Evolutionary conservation across 1,284 basidiomycete genomes (phyloP).

Genomic region (Xerocomus cyaneibrunnescens): DNA sequence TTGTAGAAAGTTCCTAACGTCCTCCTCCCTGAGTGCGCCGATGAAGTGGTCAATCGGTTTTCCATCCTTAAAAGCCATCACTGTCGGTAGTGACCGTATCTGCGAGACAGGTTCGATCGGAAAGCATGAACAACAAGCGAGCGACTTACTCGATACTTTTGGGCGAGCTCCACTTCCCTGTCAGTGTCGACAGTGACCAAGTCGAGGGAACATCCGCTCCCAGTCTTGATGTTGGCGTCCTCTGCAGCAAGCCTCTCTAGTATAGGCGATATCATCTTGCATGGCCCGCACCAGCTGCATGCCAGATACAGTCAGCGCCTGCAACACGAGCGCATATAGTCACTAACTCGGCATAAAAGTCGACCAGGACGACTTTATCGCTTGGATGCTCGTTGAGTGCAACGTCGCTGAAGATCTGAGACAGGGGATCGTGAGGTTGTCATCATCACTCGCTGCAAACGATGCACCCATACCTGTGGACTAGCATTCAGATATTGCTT

Average conservation of each 20-base stretch:
- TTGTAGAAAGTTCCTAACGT: conserved; percentile 51
- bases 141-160: conserved; percentile 47
- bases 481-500: conserved; percentile 38
- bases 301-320: conserved; percentile 6
- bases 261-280: conserved; percentile 65
- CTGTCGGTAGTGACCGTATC: conserved; percentile 69
- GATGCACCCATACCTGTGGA: conserved; percentile 30
- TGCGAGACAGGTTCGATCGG: conserved; percentile 28
- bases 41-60: conserved; percentile 54
- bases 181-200: conserved; percentile 70
- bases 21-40: conserved; percentile 54
- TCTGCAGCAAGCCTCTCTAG: conserved; percentile 51
- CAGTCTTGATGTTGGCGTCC: conserved; percentile 44
- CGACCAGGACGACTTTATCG: conserved; percentile 62
- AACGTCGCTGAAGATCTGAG: conserved; percentile 52
- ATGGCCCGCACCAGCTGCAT: conserved; percentile 72
- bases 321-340: background rate
- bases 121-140: background rate
- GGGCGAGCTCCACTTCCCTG: conserved; percentile 48
- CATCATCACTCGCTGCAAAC: background rate
- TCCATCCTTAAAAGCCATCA: conserved; percentile 68
- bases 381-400: conserved; percentile 37
- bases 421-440: background rate
- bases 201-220: conserved; percentile 58
- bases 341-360: conserved; percentile 75